Percentiles rank a stretch among this genome's conserved stretches.
These are phyloP conservation scores for Globisporangium nunn DNA, from an alignment of 352 stramenopile genomes.

Conservation along the genomic window DNA sequence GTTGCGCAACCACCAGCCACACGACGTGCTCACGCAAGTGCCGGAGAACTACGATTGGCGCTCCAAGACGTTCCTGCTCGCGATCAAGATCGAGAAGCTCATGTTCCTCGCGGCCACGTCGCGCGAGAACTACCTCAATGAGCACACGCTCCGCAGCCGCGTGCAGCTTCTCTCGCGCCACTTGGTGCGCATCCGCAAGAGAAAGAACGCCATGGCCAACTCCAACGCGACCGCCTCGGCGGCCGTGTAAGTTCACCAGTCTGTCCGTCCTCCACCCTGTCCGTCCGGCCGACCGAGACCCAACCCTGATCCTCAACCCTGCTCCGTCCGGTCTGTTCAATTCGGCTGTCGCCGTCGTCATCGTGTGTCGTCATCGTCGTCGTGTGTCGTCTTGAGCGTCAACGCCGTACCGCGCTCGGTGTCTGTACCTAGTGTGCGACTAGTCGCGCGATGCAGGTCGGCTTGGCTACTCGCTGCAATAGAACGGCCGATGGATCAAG, in stretches of 20 bases:
- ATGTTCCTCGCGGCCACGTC: constrained; percentile 50
- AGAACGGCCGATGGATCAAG: no score
- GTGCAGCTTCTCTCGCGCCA: constrained; percentile 48
- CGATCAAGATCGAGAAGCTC: constrained; percentile 63
- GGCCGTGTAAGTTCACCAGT: constrained; percentile 4
- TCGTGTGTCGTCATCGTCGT: background rate
- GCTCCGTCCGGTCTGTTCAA: background rate
- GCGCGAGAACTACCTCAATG: constrained; percentile 54
- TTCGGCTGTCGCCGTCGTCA: background rate
- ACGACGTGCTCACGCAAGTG: constrained; percentile 61
- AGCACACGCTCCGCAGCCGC: constrained; percentile 42
- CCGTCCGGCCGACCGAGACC: background rate
- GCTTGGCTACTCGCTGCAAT: no score
- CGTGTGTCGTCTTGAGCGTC: no score
- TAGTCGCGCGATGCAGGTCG: no score
- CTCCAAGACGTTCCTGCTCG: constrained; percentile 57
- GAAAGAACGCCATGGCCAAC: constrained; percentile 33
- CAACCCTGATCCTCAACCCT: background rate
- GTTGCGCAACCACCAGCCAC: constrained; percentile 46
- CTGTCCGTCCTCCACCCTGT: background rate
- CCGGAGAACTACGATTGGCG: constrained; percentile 57
- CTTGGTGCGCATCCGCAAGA: constrained; percentile 46
- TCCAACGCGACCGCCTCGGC: background rate
- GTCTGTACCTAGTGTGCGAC: no score
- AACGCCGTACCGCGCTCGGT: no score